A percentile compares a stretch with the other conserved stretches of the same genome.
phyloP scores from a whole-genome alignment of 768 basidiomycete species.

The Xerocomus potaroensis region DNA sequence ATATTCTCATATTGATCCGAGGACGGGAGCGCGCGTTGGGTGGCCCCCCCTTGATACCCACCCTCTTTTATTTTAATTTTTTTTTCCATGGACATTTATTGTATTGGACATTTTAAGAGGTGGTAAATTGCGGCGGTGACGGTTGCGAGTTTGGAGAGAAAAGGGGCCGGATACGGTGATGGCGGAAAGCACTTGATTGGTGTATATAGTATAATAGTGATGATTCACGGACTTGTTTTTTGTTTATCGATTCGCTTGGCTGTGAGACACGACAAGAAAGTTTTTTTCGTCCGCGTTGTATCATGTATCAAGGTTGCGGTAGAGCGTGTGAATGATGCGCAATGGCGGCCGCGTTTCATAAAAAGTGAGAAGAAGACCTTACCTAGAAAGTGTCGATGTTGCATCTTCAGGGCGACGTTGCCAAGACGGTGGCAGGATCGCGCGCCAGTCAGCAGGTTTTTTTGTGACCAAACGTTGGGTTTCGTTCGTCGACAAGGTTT shows the following conservation, averaged over 20 bases:
- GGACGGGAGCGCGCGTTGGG: not conserved
- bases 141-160: not conserved
- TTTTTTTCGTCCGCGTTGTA: too few species aligned
- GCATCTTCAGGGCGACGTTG: not conserved
- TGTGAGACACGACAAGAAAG: too few species aligned
- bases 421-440: not conserved
- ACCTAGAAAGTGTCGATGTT: too few species aligned
- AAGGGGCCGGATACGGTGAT: not conserved
- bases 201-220: not conserved
- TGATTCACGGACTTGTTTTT: not conserved
- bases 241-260: not conserved
- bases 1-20: conserved; percentile 57
- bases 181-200: not conserved
- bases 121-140: not conserved
- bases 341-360: not conserved
- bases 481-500: too few species aligned
- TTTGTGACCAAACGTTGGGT: not conserved
- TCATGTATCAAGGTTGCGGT: not conserved
- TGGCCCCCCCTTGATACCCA: not conserved
- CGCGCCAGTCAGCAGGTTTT: not conserved
- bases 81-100: not conserved
- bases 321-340: not conserved
- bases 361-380: too few species aligned
- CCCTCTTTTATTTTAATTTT: not conserved
- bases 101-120: not conserved